These are phyloP conservation scores for Arabidopsis hybrid DNA, from an alignment of 441 rosid species.

Conservation along the genomic window DNA sequence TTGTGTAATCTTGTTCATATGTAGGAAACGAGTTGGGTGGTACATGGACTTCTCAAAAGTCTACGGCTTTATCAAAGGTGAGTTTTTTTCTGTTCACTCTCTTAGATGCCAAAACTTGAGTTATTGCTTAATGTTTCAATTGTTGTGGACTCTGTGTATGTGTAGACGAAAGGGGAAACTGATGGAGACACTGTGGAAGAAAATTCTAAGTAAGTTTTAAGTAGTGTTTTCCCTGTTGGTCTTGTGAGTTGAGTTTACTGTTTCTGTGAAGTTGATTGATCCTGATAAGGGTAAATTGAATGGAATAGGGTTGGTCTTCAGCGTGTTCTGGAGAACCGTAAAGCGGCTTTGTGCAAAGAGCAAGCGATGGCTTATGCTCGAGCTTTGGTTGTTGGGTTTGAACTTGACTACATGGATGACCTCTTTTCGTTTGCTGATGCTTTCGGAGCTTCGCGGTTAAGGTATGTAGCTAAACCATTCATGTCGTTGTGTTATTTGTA, in stretches of 20 bases:
- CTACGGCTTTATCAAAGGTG: conserved; percentile 36
- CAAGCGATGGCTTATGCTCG: conserved; percentile 99
- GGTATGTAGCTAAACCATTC: conserved; percentile 49
- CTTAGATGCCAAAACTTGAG: conserved; percentile 31
- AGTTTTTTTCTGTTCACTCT: neutral
- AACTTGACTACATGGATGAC: conserved; percentile 69
- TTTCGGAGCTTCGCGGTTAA: conserved; percentile 92
- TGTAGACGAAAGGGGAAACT: conserved; percentile 55
- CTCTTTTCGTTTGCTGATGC: conserved; percentile 86
- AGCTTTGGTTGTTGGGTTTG: conserved; percentile 90
- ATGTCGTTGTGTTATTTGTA: neutral
- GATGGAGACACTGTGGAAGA: conserved; percentile 66
- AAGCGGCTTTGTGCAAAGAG: conserved; percentile 83
- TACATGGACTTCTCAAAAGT: conserved; percentile 56
- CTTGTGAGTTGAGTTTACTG: conserved; percentile 17
- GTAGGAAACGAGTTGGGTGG: conserved; percentile 52
- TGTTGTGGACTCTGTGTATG: conserved; percentile 38
- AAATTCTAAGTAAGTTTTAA: conserved; percentile 72
- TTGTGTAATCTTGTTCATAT: conserved; percentile 19
- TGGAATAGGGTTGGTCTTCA: conserved; percentile 82
- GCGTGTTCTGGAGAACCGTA: conserved; percentile 81
- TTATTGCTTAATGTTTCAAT: neutral
- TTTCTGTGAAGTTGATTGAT: conserved; percentile 36
- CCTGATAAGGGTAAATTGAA: conserved; percentile 34
- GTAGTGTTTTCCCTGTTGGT: conserved; percentile 3